phyloP scores from a whole-genome alignment of 208 protist species.

The Acanthamoeba rhysodes region DNA sequence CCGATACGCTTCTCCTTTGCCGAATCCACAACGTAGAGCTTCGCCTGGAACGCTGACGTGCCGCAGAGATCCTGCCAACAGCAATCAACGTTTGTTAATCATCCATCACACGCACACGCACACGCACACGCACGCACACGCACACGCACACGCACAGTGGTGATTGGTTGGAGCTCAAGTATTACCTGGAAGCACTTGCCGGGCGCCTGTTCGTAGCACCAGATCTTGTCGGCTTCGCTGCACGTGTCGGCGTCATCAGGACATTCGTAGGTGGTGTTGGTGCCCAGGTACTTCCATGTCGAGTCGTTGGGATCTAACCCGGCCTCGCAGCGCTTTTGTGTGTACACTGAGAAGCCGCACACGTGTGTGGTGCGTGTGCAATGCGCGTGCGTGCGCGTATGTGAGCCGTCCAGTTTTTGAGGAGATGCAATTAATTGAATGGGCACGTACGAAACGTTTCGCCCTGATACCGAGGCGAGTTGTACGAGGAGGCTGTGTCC shows the following conservation, averaged over 20 bases:
- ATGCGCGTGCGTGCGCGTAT: too few species aligned
- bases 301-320: background rate
- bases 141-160: background rate
- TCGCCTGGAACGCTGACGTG: background rate
- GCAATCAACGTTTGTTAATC: background rate
- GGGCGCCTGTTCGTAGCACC: slow-evolving; percentile 27
- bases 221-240: background rate
- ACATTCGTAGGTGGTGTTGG: slow-evolving; percentile 15
- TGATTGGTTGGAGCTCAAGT: background rate
- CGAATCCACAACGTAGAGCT: slow-evolving; percentile 35
- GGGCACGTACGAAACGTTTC: background rate
- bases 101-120: too few species aligned
- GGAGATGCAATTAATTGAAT: background rate
- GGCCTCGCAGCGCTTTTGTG: background rate
- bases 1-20: slow-evolving; percentile 17
- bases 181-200: slow-evolving; percentile 35
- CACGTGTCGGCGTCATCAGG: background rate
- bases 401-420: background rate
- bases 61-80: slow-evolving; percentile 14
- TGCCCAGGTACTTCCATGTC: slow-evolving; percentile 52
- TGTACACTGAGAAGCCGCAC: too few species aligned
- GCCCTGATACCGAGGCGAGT: slow-evolving; percentile 1
- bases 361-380: too few species aligned
- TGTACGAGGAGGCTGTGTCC: background rate
- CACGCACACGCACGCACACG: too few species aligned